Evolutionary conservation across 306 rosid species (phyloP), one percentile per base, ranked within the genome.

Genomic region (Boehmeria nivea): DNA sequence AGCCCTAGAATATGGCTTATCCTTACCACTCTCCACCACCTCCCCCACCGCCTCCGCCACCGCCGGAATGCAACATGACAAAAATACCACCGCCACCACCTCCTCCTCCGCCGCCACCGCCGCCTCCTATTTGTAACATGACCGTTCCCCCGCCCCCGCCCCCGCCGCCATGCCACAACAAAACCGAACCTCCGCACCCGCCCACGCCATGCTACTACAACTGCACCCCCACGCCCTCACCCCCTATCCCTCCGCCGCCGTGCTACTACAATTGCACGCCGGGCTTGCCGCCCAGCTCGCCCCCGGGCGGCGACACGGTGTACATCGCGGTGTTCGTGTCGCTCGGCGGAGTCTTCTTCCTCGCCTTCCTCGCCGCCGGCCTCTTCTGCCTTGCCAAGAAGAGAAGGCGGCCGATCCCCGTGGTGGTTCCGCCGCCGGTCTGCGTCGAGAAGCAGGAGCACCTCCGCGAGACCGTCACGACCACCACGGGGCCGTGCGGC

Each of bases 311-410:
- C 33, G 46, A 26, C 15, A 42, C n/a, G 12, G 50, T 51, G 16
- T 39, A 19, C 39, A 24, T 66, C 4, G 72, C 64, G 1, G 58
- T 43, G 4, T 50, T 51, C 11, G 72, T 50, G 23, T 67, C 66
- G 25, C 49, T 67, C 0, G 66, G 72, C 6, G 66, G 72, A 16
- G 61, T 34, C 26, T 67, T 67, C 52, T 67, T 67, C 11, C 61
- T 67, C 13, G 60, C 66, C 8, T 51, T 51, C 16, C 44, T 67
- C 1, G 54, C 39, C 14, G 3, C 23, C 37, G 60, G 72, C 36
- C 72, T 67, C 13, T 67, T 59, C 51, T 67, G 26, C 28, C 43
- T 67, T 16, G 59, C 34, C 3, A 58, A 67, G 46, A 59, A 43
- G 58, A 67, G 36, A 59, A 42, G 36, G 36, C 42, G 24, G 49